phyloP scores from a whole-genome alignment of 257 asterid species.

The Salvia miltiorrhiza region DNA sequence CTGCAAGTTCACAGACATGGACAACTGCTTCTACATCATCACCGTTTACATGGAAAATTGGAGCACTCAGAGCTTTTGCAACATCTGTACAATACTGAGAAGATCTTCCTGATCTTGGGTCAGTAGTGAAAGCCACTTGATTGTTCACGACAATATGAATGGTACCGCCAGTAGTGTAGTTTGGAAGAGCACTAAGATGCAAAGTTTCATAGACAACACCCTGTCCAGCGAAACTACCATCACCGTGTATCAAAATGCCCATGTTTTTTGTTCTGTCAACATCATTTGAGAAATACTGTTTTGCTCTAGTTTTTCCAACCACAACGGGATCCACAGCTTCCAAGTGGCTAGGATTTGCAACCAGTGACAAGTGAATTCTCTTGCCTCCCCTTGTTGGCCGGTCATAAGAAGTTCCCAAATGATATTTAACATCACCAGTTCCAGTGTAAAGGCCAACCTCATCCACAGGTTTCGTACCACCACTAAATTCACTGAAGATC shows the following conservation, averaged over 20 bases:
- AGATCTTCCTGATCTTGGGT: conserved; percentile 62
- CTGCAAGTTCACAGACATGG: conserved; percentile 77
- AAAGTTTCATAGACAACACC: conserved; percentile 94
- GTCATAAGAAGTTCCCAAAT: conserved; percentile 92
- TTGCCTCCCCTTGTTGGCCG: conserved; percentile 95
- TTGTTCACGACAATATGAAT: conserved; percentile 76
- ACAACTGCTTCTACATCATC: conserved; percentile 78
- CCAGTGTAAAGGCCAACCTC: conserved; percentile 88
- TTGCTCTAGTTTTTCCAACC: conserved; percentile 89
- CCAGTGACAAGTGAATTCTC: conserved; percentile 87
- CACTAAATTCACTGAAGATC: conserved; percentile 86
- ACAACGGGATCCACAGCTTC: conserved; percentile 97
- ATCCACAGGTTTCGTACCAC: conserved; percentile 82
- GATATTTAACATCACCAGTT: conserved; percentile 96
- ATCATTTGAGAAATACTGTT: conserved; percentile 81
- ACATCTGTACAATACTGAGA: conserved; percentile 79
- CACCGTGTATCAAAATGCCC: conserved; percentile 89
- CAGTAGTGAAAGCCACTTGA: conserved; percentile 77
- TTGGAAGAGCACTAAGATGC: conserved; percentile 97
- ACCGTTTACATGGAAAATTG: conserved; percentile 80
- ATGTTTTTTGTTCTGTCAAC: conserved; percentile 65
- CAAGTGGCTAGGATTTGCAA: conserved; percentile 95
- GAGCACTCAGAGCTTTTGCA: conserved; percentile 66
- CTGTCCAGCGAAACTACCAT: conserved; percentile 97
- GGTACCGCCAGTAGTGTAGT: conserved; percentile 87